Evolutionary conservation across 2,329 filamentous ascomycete genomes (phyloP).

Genomic region (Laburnicola sp.): DNA sequence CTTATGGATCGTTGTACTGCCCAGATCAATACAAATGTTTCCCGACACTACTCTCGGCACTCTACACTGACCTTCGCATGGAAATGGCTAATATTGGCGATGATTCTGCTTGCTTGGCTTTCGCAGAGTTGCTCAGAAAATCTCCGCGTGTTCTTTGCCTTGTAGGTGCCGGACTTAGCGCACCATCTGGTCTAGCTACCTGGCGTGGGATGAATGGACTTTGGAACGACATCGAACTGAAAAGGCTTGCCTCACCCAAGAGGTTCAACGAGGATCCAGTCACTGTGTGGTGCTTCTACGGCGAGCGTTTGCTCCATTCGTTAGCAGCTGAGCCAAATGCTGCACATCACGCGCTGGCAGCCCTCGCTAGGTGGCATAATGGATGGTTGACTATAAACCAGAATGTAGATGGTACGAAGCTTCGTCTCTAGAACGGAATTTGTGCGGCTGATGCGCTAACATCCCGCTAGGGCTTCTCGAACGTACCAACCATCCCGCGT

Average conservation of each 20-base stretch:
- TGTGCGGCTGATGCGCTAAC: conserved; percentile 1
- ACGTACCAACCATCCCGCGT: conserved; percentile 13
- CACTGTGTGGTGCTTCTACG: conserved; percentile 16
- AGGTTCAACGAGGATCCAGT: conserved; percentile 13
- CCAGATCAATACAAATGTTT: too few species aligned
- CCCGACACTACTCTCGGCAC: too few species aligned
- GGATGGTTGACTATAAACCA: conserved; percentile 16
- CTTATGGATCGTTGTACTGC: too few species aligned
- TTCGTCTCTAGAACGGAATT: background rate
- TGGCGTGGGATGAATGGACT: conserved; percentile 14
- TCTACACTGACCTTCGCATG: too few species aligned
- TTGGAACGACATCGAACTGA: conserved; percentile 11
- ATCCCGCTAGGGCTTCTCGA: conserved; percentile 15
- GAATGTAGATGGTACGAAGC: conserved; percentile 17
- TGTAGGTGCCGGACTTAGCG: conserved; percentile 18
- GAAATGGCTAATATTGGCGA: background rate
- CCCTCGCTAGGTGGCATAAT: conserved; percentile 9
- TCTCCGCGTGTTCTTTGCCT: conserved; percentile 15
- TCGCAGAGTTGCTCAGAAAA: conserved; percentile 7
- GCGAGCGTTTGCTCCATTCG: conserved; percentile 10
- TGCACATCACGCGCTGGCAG: conserved; percentile 15
- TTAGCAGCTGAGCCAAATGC: conserved; percentile 15
- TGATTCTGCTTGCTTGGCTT: background rate
- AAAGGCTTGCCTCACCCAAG: conserved; percentile 11
- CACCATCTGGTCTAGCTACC: conserved; percentile 17